phyloP scores from a whole-genome alignment of 176 grass and related monocot species.

The Hordeum marinum region DNA sequence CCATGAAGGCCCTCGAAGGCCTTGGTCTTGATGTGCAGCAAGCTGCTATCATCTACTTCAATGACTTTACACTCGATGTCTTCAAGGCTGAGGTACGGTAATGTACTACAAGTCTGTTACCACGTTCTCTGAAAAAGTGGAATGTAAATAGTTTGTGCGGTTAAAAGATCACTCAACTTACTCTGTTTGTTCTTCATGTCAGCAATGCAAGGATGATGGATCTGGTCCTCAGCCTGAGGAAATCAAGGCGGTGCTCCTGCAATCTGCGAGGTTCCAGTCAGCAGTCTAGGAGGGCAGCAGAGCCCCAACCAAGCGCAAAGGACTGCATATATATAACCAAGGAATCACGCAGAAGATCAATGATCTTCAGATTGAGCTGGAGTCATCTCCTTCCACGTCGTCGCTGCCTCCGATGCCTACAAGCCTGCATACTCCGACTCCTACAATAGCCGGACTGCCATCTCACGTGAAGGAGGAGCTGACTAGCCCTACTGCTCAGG shows the following conservation, averaged over 20 bases:
- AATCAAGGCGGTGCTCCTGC: slow-evolving; percentile 81
- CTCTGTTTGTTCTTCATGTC: slow-evolving; percentile 14
- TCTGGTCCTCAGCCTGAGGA: slow-evolving; percentile 67
- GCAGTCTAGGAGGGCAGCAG: slow-evolving; percentile 22
- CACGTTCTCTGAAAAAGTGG: neutral
- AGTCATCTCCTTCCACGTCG: no score
- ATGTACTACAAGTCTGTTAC: neutral
- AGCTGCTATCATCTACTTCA: slow-evolving; percentile 95
- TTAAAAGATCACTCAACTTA: neutral
- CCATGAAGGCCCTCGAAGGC: slow-evolving; percentile 75
- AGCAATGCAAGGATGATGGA: slow-evolving; percentile 86
- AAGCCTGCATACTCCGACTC: no score
- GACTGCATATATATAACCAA: neutral
- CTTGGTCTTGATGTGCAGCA: slow-evolving; percentile 89
- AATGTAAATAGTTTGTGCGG: neutral
- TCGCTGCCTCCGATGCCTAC: no score
- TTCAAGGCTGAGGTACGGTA: slow-evolving; percentile 90
- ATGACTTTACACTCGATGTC: slow-evolving; percentile 80
- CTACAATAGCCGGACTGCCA: no score
- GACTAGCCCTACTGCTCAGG: no score
- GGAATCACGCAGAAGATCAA: no score
- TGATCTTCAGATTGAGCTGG: no score
- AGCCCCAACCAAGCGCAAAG: neutral
- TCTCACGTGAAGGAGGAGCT: no score
- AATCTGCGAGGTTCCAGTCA: slow-evolving; percentile 55